Conservation (phyloP, 331 rosid genomes). For the Quercus tomentella region DNA sequence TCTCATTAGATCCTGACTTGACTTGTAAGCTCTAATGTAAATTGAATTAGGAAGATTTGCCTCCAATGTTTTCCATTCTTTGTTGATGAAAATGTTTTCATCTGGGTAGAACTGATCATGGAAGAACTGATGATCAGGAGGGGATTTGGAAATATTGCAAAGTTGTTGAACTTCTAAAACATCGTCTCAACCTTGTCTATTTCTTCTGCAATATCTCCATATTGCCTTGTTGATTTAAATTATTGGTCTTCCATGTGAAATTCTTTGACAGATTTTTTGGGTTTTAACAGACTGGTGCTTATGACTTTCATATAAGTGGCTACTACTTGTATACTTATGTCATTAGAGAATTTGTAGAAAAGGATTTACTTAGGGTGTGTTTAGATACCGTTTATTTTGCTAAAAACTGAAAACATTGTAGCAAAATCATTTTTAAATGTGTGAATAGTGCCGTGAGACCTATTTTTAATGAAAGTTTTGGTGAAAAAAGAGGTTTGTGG, state of each 20-base stretch:
- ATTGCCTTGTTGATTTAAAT: not conserved
- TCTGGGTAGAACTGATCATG: not conserved
- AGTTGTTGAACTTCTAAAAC: conserved; percentile 8
- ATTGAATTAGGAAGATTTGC: conserved; percentile 3
- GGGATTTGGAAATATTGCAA: not conserved
- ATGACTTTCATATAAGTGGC: too few species aligned
- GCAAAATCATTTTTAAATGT: too few species aligned
- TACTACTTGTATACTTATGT: too few species aligned
- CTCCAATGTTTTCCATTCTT: not conserved
- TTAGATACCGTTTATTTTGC: too few species aligned
- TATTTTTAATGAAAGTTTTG: too few species aligned
- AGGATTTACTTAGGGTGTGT: too few species aligned
- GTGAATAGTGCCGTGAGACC: too few species aligned
- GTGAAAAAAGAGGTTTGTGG: too few species aligned
- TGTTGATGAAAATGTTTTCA: not conserved
- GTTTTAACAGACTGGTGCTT: not conserved
- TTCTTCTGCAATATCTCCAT: conserved; percentile 31
- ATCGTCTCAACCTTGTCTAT: conserved; percentile 7
- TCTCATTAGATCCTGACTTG: conserved; percentile 19
- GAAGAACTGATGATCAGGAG: not conserved
- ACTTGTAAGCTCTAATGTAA: conserved; percentile 18
- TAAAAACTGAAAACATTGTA: too few species aligned
- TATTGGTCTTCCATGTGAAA: not conserved
- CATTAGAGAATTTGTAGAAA: too few species aligned
- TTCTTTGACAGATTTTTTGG: not conserved